Conservation (phyloP, 805 yeast species). For the Wickerhamomyces ciferrii region DNA sequence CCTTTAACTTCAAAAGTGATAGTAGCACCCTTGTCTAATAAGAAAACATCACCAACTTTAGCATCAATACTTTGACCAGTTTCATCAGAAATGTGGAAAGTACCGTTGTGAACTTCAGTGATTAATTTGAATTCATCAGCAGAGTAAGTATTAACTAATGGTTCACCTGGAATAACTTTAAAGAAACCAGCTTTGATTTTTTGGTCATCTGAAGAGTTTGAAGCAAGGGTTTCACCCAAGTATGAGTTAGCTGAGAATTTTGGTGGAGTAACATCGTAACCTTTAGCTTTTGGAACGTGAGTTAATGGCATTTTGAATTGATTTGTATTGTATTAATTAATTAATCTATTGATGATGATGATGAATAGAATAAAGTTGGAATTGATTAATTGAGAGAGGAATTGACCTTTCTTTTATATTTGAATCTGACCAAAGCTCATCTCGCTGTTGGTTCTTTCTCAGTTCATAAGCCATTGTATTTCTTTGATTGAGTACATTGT, state of each 20-base stretch:
- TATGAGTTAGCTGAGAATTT: conserved; percentile 56
- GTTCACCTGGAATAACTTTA: conserved; percentile 59
- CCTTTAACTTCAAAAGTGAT: conserved; percentile 54
- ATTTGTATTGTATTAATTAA: too few species aligned
- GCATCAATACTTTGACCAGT: conserved; percentile 49
- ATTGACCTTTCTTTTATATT: neutral
- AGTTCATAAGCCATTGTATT: too few species aligned
- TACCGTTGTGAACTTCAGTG: conserved; percentile 51
- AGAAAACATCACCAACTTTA: conserved; percentile 58
- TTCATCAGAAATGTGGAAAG: conserved; percentile 50
- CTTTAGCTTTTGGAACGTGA: conserved; percentile 45
- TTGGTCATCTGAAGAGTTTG: conserved; percentile 49
- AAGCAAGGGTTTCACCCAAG: conserved; percentile 54
- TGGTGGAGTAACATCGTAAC: conserved; percentile 47
- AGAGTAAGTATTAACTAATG: conserved; percentile 50
- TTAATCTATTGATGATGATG: too few species aligned
- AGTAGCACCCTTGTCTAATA: conserved; percentile 57
- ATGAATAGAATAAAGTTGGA: too few species aligned
- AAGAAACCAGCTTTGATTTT: conserved; percentile 59
- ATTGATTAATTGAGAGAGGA: neutral
- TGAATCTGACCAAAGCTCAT: too few species aligned
- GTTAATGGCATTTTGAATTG: conserved; percentile 43
- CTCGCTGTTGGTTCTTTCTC: too few species aligned
- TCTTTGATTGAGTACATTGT: too few species aligned
- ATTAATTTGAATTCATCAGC: conserved; percentile 62